Evolutionary conservation across 805 yeast species (phyloP).

Genomic region (Candida gorgasii): DNA sequence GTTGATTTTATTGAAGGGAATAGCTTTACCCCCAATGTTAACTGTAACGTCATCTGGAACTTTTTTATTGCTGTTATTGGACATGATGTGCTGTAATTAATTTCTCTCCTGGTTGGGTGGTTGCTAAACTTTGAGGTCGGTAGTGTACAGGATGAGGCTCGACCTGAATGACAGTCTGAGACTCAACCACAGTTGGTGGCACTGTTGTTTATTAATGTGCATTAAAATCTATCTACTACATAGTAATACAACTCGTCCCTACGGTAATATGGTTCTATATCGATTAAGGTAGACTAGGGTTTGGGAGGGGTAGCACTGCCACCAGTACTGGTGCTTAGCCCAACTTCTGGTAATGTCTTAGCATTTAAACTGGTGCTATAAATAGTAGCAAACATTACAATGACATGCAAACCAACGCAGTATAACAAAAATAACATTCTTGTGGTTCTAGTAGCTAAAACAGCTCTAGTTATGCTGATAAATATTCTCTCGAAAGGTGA

Average conservation of each 20-base stretch:
- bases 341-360: slow-evolving; percentile 48
- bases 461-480: slow-evolving; percentile 66
- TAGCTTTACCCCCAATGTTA: slow-evolving; percentile 36
- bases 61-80: not conserved
- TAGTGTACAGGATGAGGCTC: slow-evolving; percentile 1
- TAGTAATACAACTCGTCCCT: too few species aligned
- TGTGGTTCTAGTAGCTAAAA: slow-evolving; percentile 72
- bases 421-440: slow-evolving; percentile 73
- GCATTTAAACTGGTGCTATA: slow-evolving; percentile 52
- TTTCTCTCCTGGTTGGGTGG: not conserved
- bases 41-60: slow-evolving; percentile 13
- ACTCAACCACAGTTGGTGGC: too few species aligned
- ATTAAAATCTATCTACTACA: too few species aligned
- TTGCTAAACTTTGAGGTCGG: not conserved
- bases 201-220: too few species aligned
- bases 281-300: not conserved
- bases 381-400: slow-evolving; percentile 66
- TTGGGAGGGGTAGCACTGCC: slow-evolving; percentile 27
- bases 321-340: slow-evolving; percentile 41
- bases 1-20: slow-evolving; percentile 37
- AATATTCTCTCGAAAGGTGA: slow-evolving; percentile 80
- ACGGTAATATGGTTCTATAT: too few species aligned
- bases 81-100: not conserved
- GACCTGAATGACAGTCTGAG: not conserved
- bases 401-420: slow-evolving; percentile 70